Percentiles rank a stretch among this genome's conserved stretches.
phyloP scores from a whole-genome alignment of 2,329 filamentous ascomycete species.

The Ophiostoma himal-ulmi region DNA sequence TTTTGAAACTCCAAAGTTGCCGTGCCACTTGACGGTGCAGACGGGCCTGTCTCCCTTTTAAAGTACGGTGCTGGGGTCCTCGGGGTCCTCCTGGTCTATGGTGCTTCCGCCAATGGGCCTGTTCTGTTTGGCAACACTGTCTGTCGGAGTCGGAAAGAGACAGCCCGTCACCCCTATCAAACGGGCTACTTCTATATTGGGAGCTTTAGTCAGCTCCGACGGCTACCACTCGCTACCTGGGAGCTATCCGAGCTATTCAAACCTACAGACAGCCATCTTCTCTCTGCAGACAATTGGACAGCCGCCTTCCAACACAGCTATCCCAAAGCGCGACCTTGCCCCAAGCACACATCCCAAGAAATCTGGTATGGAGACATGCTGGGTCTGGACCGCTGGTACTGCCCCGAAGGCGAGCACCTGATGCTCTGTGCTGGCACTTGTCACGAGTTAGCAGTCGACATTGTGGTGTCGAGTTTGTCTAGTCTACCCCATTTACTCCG shows the following conservation, averaged over 20 bases:
- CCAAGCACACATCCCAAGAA: not conserved
- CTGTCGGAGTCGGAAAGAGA: slow-evolving; percentile 6
- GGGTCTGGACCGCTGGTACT: not conserved
- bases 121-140: not conserved
- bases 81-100: not conserved
- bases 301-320: slow-evolving; percentile 1
- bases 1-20: not conserved
- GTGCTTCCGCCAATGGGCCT: not conserved
- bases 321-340: not conserved
- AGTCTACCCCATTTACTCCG: not conserved
- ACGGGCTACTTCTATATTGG: not conserved
- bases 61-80: not conserved
- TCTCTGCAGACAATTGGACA: not conserved
- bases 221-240: not conserved
- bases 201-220: not conserved
- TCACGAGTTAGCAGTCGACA: no score
- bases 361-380: not conserved
- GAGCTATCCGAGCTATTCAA: not conserved
- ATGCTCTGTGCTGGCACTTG: not conserved
- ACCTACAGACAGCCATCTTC: not conserved
- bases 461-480: not conserved
- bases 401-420: not conserved
- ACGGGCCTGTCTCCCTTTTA: not conserved
- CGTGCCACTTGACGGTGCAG: not conserved
- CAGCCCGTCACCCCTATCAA: not conserved